Percentiles rank a stretch among this genome's conserved stretches.
Evolutionary conservation across 495 filamentous ascomycete species (phyloP).

Genomic region (Hypoxylon perforatum): DNA sequence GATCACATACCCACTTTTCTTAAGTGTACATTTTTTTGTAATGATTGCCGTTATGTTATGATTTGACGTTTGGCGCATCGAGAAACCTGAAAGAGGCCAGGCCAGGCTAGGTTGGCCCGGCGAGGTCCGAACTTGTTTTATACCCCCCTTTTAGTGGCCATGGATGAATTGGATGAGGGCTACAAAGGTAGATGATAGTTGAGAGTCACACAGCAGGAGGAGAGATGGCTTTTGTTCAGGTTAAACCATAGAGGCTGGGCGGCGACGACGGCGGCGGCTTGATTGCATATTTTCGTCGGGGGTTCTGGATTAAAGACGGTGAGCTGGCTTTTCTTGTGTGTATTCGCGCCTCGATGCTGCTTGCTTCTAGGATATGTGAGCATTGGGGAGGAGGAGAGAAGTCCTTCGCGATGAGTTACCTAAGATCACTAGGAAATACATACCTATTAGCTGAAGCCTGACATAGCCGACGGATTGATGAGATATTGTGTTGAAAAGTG

Average conservation of each 20-base stretch:
- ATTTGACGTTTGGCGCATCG: conserved; percentile 33
- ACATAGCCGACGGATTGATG: no score
- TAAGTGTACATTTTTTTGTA: conserved; percentile 16
- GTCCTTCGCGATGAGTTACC: no score
- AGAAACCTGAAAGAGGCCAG: background rate
- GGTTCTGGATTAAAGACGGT: background rate
- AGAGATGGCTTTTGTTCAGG: background rate
- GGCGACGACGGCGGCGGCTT: background rate
- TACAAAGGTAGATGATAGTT: conserved; percentile 1
- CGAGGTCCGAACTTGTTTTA: conserved; percentile 32
- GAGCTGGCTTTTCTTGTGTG: background rate
- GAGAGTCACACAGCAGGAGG: conserved; percentile 2
- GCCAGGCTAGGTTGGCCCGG: conserved; percentile 20
- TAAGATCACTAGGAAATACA: background rate
- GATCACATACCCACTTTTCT: background rate
- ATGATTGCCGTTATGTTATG: conserved; percentile 30
- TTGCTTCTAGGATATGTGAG: no score
- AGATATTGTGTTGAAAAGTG: no score
- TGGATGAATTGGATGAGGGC: no score
- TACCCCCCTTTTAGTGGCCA: conserved; percentile 21
- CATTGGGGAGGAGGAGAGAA: no score
- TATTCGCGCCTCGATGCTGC: background rate
- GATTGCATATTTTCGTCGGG: conserved; percentile 1
- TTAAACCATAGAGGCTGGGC: background rate
- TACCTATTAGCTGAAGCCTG: background rate